These are phyloP conservation scores for Oxytropis ochrocephala DNA, from an alignment of 306 rosid species.

Conservation along the genomic window DNA sequence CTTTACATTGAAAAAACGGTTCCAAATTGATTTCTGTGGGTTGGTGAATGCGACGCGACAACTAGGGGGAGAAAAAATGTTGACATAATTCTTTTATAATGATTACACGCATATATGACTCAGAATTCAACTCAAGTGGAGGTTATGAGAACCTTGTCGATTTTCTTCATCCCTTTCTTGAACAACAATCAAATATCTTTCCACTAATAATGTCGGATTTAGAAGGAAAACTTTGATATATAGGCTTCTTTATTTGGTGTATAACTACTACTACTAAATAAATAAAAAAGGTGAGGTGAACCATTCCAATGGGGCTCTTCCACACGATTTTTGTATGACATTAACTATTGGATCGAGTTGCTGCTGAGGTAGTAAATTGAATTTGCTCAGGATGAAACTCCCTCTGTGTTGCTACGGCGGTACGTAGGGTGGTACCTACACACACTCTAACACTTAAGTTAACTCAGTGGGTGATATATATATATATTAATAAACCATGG, in stretches of 20 bases:
- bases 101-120: slow-evolving; percentile 18
- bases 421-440: no score
- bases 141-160: neutral
- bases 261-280: neutral
- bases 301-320: no score
- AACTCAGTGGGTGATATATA: no score
- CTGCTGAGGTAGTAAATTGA: no score
- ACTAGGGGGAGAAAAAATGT: slow-evolving; percentile 17
- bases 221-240: neutral
- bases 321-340: no score
- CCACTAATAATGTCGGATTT: slow-evolving; percentile 29
- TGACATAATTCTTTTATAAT: slow-evolving; percentile 2
- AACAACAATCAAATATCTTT: slow-evolving; percentile 7
- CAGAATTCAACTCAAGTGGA: slow-evolving; percentile 18
- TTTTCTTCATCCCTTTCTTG: slow-evolving; percentile 6
- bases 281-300: neutral
- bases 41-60: slow-evolving; percentile 43
- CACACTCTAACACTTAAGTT: no score
- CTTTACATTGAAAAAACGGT: neutral
- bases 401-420: no score
- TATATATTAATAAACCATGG: no score
- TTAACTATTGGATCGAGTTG: no score
- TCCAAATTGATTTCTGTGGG: slow-evolving; percentile 24
- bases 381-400: no score
- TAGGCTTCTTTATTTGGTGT: neutral